Percentiles rank a stretch among this genome's conserved stretches.
Conservation (phyloP, 495 filamentous ascomycete genomes). For the Pyrenula aspistea region DNA sequence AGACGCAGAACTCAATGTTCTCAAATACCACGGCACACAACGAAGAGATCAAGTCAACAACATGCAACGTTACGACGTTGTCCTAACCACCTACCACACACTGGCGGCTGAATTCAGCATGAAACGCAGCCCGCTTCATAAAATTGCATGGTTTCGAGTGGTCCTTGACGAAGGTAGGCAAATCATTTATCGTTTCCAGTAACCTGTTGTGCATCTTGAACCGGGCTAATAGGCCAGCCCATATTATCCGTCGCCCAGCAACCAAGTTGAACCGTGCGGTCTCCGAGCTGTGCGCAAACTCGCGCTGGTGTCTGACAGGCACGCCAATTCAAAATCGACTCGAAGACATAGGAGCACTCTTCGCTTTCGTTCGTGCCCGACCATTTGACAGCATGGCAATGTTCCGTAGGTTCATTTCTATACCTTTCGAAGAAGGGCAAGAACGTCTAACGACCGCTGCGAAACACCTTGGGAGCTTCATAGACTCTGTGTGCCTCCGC, state of each 20-base stretch:
- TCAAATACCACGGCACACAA: constrained; percentile 4
- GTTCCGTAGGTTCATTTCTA: constrained; percentile 8
- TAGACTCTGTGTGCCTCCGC: constrained; percentile 13
- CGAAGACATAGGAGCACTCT: constrained; percentile 8
- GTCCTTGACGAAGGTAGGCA: constrained; percentile 8
- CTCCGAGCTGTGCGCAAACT: constrained; percentile 4
- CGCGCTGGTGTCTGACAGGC: constrained; percentile 13
- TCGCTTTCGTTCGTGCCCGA: constrained; percentile 11
- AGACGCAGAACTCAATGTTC: neutral
- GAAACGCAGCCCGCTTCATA: constrained; percentile 4
- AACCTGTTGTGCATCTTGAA: neutral
- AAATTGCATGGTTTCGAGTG: constrained; percentile 1
- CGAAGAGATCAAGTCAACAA: neutral
- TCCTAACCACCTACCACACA: constrained; percentile 10
- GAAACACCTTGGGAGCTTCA: constrained; percentile 3
- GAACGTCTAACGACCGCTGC: neutral
- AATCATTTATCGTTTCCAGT: neutral
- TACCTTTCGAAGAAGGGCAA: constrained; percentile 3
- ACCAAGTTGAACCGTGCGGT: constrained; percentile 9
- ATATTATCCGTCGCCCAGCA: constrained; percentile 11
- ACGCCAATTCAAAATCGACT: constrained; percentile 16
- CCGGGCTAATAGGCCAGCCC: constrained; percentile 3
- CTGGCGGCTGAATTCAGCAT: constrained; percentile 4
- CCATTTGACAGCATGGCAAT: constrained; percentile 4
- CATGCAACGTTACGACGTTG: constrained; percentile 5